These are phyloP conservation scores for Sabuloglossum arenarium DNA, from an alignment of 495 filamentous ascomycete genomes.

Conservation along the genomic window DNA sequence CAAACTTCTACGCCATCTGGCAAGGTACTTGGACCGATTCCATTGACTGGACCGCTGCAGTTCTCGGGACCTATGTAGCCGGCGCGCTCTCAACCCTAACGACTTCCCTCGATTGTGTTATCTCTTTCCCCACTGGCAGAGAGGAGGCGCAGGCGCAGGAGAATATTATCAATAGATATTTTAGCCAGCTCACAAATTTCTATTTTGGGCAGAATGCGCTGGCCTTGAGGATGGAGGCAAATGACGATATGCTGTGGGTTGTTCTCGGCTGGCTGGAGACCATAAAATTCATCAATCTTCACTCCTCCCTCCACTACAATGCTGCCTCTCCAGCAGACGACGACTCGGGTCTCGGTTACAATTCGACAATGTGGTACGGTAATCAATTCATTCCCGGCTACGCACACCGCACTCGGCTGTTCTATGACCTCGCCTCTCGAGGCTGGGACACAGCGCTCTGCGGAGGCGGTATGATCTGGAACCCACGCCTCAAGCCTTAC, in stretches of 20 bases:
- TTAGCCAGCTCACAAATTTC: slow-evolving; percentile 49
- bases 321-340: not conserved
- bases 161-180: slow-evolving; percentile 66
- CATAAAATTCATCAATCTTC: slow-evolving; percentile 49
- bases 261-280: slow-evolving; percentile 80
- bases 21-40: slow-evolving; percentile 65
- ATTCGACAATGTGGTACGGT: slow-evolving; percentile 40
- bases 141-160: slow-evolving; percentile 30
- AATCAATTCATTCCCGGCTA: slow-evolving; percentile 56
- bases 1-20: slow-evolving; percentile 53
- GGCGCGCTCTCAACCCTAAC: slow-evolving; percentile 40
- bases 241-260: slow-evolving; percentile 95
- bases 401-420: slow-evolving; percentile 69
- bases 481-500: slow-evolving; percentile 59
- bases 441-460: slow-evolving; percentile 78
- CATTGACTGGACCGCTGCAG: slow-evolving; percentile 91
- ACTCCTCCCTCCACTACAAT: slow-evolving; percentile 15
- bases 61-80: slow-evolving; percentile 62
- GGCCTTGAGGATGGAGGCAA: slow-evolving; percentile 57
- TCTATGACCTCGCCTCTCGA: slow-evolving; percentile 59
- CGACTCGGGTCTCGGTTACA: not conserved
- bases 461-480: slow-evolving; percentile 87
- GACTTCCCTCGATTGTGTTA: slow-evolving; percentile 11
- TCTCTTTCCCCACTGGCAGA: slow-evolving; percentile 7
- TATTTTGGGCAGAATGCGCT: slow-evolving; percentile 80